These are phyloP conservation scores for Blepharisma stoltei DNA, from an alignment of 73 alveolate genomes.

Conservation along the genomic window DNA sequence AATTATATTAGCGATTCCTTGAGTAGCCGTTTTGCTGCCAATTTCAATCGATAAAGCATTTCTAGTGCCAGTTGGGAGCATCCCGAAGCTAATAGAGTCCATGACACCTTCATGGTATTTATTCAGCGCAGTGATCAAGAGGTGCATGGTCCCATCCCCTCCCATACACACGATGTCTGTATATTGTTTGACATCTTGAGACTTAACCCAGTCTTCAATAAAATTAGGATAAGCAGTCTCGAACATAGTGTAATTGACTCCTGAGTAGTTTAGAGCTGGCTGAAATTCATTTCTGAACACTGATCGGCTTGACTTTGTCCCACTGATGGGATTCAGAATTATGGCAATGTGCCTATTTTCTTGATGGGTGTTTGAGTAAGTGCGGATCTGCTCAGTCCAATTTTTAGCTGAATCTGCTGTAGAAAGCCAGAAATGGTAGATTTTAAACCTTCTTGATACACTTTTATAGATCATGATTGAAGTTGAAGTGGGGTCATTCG, in stretches of 20 bases:
- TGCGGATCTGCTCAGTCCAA: too few species aligned
- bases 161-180: constrained; percentile 18
- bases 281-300: not conserved
- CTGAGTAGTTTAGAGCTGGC: constrained; percentile 18
- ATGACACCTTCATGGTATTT: not conserved
- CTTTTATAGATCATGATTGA: too few species aligned
- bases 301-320: not conserved
- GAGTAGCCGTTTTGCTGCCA: not conserved
- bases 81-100: not conserved
- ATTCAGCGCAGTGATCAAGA: not conserved
- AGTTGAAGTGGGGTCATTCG: too few species aligned
- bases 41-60: constrained; percentile 3
- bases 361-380: not conserved
- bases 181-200: not conserved
- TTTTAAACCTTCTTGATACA: too few species aligned
- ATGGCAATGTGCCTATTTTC: not conserved
- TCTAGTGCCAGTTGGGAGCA: constrained; percentile 21
- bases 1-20: not conserved
- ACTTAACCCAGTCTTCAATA: not conserved
- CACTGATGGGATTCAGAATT: constrained; percentile 8
- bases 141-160: constrained; percentile 17
- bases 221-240: not conserved
- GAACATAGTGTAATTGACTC: not conserved
- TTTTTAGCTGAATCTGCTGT: too few species aligned
- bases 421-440: too few species aligned